phyloP scores from a whole-genome alignment of 148 eudicot genomes.

The Rheum nobile region DNA sequence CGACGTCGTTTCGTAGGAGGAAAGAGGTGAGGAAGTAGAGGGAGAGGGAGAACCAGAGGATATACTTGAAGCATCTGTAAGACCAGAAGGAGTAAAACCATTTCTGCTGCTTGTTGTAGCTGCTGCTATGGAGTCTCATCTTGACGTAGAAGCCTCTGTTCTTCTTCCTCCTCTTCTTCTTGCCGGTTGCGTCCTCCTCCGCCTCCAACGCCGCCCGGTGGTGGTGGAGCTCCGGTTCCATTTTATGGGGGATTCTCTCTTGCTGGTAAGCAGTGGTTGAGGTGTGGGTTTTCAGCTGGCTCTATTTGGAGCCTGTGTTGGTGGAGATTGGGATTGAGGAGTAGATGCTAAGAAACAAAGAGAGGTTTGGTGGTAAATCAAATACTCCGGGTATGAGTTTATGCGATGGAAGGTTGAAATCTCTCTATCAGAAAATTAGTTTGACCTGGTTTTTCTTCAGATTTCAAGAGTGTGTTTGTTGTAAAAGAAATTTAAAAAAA shows the following conservation, averaged over 20 bases:
- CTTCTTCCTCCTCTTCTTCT: neutral
- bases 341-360: neutral
- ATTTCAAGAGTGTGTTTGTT: neutral
- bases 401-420: neutral
- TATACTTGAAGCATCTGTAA: constrained; percentile 33
- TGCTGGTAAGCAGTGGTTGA: neutral
- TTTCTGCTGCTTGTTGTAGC: constrained; percentile 11
- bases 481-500: neutral
- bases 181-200: neutral
- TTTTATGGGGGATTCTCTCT: neutral
- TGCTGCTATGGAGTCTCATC: constrained; percentile 25
- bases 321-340: constrained; percentile 5
- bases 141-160: constrained; percentile 37
- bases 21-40: constrained; percentile 30
- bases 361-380: neutral
- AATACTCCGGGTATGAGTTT: no score
- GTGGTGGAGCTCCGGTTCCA: neutral
- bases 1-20: constrained; percentile 13
- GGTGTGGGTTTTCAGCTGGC: neutral
- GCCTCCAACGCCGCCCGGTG: neutral
- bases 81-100: constrained; percentile 11
- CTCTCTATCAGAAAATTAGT: neutral
- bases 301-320: neutral
- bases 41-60: constrained; percentile 34
- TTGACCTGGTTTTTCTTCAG: neutral